Base-by-base conservation (phyloP, 768 basidiomycete species). In the Nevesoporus exiguus region DNA sequence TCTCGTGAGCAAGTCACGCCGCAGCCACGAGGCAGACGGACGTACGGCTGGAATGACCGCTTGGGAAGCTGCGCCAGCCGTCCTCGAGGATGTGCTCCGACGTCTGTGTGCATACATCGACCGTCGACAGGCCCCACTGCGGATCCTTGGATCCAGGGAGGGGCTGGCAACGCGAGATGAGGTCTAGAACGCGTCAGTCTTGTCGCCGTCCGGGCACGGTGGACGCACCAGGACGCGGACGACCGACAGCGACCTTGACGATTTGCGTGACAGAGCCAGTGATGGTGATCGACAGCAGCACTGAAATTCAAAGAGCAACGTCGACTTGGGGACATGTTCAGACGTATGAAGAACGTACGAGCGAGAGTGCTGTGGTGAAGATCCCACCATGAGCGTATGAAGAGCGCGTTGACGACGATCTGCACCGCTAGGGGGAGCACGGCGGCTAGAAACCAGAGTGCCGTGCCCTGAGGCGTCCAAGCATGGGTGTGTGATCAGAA, bases 31-130 rank as follows among this genome's bases (percentile, higher is more conserved):
- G 15, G 34, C 34, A 36, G 34, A 36, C 34, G 41, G 41, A 73
- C 87, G 52, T 71, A 94, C 93, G 56, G 63, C 90, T 93, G 4
- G 91, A 86, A 70, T 96, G 94, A 1, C 95, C 95, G 36, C 89
- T 92, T 5, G 88, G 88, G 71, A 98, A 97, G 64, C 92, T 93
- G 54, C 88, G 81, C 75, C 91, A 98, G 1, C 94, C 94, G 66
- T 96, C 88, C 25, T 79, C 76, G 47, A 93, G 69, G 15, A 84
- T 75, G 14, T 62, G 55, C 19, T 68, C 65, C 50, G 86, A 75
- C 9, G 82, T 75, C 63, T 87, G 86, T 0, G 91, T 90, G 71
- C 96, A 99, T 51, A 95, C 82, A 5, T 79, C 77, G 36, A 75
- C 76, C 10, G 78, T 84, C 2, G 88, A 83, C 10, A 98, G 74